A percentile compares a stretch with the other conserved stretches of the same genome.
These are phyloP conservation scores for Solanum lignicaule DNA, from an alignment of 257 asterid species.

Conservation along the genomic window DNA sequence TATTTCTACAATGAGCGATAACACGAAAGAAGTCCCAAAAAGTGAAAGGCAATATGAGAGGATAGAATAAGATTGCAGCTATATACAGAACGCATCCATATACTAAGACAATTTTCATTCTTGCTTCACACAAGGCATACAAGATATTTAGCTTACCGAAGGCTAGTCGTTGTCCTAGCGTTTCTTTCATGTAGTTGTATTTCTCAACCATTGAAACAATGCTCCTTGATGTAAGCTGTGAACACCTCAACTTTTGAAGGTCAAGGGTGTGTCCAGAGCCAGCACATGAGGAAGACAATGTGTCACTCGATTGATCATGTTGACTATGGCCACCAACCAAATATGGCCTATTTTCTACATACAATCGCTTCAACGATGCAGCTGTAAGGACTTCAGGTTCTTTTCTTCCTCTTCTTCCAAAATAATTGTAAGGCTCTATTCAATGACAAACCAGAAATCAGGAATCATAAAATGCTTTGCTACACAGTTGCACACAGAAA, in stretches of 20 bases:
- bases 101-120: not conserved
- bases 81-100: not conserved
- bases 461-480: conserved; percentile 2
- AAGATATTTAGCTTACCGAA: conserved; percentile 46
- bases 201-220: conserved; percentile 80
- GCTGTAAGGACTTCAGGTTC: conserved; percentile 72
- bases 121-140: conserved; percentile 2
- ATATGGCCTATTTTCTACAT: conserved; percentile 81
- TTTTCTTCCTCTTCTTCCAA: conserved; percentile 58
- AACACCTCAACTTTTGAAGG: conserved; percentile 46
- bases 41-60: not conserved
- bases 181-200: conserved; percentile 71
- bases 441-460: conserved; percentile 24
- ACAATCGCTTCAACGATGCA: conserved; percentile 70
- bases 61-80: not conserved
- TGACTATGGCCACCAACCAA: conserved; percentile 83
- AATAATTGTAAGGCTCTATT: conserved; percentile 58
- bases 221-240: conserved; percentile 47
- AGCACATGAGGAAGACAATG: conserved; percentile 29
- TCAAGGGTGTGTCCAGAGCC: conserved; percentile 39
- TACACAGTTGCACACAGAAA: not conserved
- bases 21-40: not conserved
- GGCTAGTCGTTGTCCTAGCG: conserved; percentile 66
- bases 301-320: conserved; percentile 41
- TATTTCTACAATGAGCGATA: not conserved